phyloP scores from a whole-genome alignment of 2,329 filamentous ascomycete genomes.

The Scedosporium dehoogii region DNA sequence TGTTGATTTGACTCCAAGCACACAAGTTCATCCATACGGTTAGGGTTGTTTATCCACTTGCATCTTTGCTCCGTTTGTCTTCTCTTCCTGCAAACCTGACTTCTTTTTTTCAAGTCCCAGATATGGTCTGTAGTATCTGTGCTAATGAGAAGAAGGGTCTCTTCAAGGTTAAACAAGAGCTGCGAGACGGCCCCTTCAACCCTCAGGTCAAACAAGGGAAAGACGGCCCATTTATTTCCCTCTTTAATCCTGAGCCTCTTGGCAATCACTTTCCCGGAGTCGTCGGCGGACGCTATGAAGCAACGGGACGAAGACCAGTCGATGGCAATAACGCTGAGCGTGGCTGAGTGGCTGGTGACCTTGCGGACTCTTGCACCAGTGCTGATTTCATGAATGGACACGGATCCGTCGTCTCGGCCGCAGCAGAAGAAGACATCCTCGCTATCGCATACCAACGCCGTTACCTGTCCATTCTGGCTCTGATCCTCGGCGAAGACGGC shows the following conservation, averaged over 20 bases:
- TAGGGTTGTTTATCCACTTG: slow-evolving; percentile 1
- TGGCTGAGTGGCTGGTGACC: background rate
- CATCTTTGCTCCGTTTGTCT: background rate
- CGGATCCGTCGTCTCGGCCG: background rate
- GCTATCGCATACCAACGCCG: background rate
- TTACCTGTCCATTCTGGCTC: background rate
- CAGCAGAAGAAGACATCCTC: slow-evolving; percentile 1
- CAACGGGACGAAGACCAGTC: background rate
- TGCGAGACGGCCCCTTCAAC: background rate
- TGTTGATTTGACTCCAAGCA: background rate
- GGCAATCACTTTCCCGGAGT: background rate
- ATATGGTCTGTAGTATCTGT: background rate
- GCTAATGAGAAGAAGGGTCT: background rate
- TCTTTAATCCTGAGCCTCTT: background rate
- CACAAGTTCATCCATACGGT: background rate
- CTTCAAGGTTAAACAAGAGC: background rate
- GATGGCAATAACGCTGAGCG: background rate
- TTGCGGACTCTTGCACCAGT: background rate
- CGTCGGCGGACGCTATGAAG: background rate
- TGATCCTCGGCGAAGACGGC: background rate
- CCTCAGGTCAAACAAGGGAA: background rate
- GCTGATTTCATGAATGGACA: slow-evolving; percentile 2
- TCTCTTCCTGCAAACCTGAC: background rate
- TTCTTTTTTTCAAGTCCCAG: background rate
- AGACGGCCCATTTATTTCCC: background rate